These are phyloP conservation scores for Lepidium aucheri DNA, from an alignment of 345 rosid genomes.

Conservation along the genomic window DNA sequence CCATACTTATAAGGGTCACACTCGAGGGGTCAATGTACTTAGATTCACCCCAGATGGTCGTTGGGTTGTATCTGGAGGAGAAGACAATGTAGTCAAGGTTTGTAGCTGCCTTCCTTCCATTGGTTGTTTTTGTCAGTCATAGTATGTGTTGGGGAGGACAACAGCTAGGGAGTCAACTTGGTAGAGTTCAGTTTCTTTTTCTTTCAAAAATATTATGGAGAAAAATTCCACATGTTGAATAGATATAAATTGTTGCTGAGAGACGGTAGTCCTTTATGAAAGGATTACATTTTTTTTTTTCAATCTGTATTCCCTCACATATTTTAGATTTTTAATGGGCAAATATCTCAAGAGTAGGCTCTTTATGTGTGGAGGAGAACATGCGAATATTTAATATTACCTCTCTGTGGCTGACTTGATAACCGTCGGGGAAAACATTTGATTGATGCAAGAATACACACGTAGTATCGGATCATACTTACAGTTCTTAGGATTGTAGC, in stretches of 20 bases:
- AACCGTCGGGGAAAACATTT: neutral
- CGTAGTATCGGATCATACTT: neutral
- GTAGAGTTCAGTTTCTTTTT: neutral
- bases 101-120: slow-evolving; percentile 8
- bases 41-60: slow-evolving; percentile 99
- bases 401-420: neutral
- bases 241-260: neutral
- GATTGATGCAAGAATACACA: neutral
- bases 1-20: slow-evolving; percentile 99
- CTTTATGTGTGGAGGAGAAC: slow-evolving; percentile 1
- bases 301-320: neutral
- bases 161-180: neutral
- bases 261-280: neutral
- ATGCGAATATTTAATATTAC: neutral
- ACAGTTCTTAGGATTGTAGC: no score
- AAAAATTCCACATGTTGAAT: neutral
- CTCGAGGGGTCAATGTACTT: slow-evolving; percentile 94
- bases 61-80: slow-evolving; percentile 99
- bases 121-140: neutral
- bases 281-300: neutral
- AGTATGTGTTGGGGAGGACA: neutral
- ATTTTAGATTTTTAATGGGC: neutral
- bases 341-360: neutral
- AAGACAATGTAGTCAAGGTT: slow-evolving; percentile 95
- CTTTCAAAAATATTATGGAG: neutral